phyloP scores from a whole-genome alignment of 345 rosid genomes.

The Syzygium oleosum region DNA sequence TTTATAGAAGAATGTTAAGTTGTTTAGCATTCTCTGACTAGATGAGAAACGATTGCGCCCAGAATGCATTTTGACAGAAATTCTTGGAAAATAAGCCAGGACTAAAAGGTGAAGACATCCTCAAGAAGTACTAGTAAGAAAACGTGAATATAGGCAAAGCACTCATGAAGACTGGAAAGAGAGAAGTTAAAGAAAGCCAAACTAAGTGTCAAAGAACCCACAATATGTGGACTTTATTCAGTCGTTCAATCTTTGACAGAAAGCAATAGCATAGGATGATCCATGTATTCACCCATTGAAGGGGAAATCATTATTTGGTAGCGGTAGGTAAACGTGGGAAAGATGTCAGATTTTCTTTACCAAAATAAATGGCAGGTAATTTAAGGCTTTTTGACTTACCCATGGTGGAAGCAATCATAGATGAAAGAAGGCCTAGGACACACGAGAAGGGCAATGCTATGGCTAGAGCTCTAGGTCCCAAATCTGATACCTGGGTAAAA shows the following conservation, averaged over 20 bases:
- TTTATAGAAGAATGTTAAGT: background rate
- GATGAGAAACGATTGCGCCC: background rate
- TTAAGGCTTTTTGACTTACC: conserved; percentile 14
- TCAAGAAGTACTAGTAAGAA: background rate
- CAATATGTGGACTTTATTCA: background rate
- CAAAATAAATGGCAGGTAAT: background rate
- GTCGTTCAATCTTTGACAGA: background rate
- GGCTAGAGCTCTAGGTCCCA: conserved; percentile 45
- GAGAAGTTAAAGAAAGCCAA: background rate
- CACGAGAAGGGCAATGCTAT: conserved; percentile 40
- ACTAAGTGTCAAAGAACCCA: background rate
- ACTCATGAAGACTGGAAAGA: background rate
- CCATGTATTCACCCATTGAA: background rate
- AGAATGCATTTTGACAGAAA: background rate
- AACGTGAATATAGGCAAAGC: background rate
- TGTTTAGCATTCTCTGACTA: background rate
- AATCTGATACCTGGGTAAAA: conserved; percentile 18
- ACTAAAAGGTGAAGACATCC: background rate
- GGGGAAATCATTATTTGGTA: background rate
- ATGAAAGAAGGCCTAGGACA: conserved; percentile 40
- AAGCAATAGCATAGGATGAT: background rate
- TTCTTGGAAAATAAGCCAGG: background rate
- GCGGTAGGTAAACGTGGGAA: background rate
- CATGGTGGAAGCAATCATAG: conserved; percentile 45
- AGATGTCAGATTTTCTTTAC: background rate